A percentile compares a stretch with the other conserved stretches of the same genome.
Conservation (phyloP, 805 yeast species). For the Wickerhamomyces bovis region DNA sequence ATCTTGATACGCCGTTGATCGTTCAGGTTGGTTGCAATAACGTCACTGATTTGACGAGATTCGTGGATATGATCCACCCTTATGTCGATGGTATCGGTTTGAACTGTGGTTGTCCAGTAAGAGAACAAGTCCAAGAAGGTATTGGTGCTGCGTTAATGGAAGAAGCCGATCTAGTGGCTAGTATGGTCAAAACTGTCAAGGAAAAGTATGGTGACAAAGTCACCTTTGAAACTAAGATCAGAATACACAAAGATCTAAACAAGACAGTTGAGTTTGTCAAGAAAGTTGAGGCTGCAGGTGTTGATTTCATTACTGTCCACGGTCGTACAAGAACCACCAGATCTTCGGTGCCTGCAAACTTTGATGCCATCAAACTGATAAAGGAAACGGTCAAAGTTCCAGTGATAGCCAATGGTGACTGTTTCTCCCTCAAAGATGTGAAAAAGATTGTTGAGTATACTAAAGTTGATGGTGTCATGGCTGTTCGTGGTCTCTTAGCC, state of each 20-base stretch:
- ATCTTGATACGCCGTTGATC: constrained; percentile 60
- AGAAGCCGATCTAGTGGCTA: constrained; percentile 70
- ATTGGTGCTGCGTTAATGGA: constrained; percentile 95
- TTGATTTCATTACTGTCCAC: constrained; percentile 89
- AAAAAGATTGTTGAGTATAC: constrained; percentile 54
- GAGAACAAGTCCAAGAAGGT: constrained; percentile 91
- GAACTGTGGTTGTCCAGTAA: constrained; percentile 97
- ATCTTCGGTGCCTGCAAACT: constrained; percentile 75
- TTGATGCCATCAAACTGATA: constrained; percentile 70
- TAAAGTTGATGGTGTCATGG: constrained; percentile 90
- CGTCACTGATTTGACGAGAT: constrained; percentile 70
- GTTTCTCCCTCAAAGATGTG: constrained; percentile 65
- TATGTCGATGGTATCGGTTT: constrained; percentile 91
- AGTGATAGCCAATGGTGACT: constrained; percentile 97
- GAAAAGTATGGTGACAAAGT: constrained; percentile 61
- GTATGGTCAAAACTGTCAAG: constrained; percentile 82
- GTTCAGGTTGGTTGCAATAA: constrained; percentile 91
- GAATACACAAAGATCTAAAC: constrained; percentile 72
- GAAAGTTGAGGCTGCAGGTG: constrained; percentile 79
- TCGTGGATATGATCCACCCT: constrained; percentile 85
- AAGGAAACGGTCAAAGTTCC: constrained; percentile 53
- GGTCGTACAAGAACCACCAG: constrained; percentile 85
- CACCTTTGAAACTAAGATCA: constrained; percentile 85
- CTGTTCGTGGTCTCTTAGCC: constrained; percentile 79
- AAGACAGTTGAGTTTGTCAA: constrained; percentile 72